phyloP scores from a whole-genome alignment of 164 flowering plant species.

The Malania oleifera region DNA sequence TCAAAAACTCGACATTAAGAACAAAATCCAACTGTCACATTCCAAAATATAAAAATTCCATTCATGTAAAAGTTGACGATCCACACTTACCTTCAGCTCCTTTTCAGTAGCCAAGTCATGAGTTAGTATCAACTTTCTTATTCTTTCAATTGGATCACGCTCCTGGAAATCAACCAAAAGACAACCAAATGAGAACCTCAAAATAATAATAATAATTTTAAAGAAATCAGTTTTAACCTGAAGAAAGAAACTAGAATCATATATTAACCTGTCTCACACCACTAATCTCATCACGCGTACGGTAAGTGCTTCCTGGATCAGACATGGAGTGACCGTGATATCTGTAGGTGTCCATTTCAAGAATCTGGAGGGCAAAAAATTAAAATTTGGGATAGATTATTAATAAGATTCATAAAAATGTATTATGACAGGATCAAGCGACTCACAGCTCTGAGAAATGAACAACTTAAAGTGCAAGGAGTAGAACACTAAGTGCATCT shows the following conservation, averaged over 20 bases:
- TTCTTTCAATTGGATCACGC: conserved; percentile 94
- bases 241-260: background rate
- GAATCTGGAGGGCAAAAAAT: conserved; percentile 53
- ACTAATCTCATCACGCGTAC: conserved; percentile 88
- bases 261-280: conserved; percentile 84
- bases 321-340: conserved; percentile 99
- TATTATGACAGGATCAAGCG: too few species aligned
- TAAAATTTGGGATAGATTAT: background rate
- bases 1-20: background rate
- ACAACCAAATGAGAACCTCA: background rate
- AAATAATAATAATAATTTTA: too few species aligned
- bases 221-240: background rate
- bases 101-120: conserved; percentile 86
- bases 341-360: conserved; percentile 99
- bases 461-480: too few species aligned
- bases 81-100: conserved; percentile 72
- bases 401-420: background rate
- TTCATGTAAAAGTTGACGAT: too few species aligned
- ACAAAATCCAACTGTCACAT: background rate
- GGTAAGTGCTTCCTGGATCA: conserved; percentile 97
- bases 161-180: conserved; percentile 43
- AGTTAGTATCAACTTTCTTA: conserved; percentile 68
- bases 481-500: too few species aligned
- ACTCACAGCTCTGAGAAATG: background rate
- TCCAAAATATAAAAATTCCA: background rate